Percentiles rank a stretch among this genome's conserved stretches.
Evolutionary conservation across 2,329 filamentous ascomycete genomes (phyloP).

Genomic region (Clonostachys byssicola): DNA sequence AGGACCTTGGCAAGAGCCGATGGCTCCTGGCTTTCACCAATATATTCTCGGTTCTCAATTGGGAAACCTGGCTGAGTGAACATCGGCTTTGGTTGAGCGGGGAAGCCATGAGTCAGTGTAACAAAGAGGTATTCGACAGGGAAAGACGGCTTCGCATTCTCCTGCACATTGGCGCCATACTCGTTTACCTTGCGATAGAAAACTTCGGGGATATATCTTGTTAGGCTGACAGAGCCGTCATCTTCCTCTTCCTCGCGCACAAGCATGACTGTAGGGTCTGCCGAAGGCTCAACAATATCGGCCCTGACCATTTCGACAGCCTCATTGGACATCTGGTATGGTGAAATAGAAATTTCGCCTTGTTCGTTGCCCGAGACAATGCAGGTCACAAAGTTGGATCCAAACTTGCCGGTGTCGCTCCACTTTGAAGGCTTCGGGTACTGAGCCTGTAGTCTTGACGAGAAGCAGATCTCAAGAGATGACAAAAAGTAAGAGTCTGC

Average conservation of each 20-base stretch:
- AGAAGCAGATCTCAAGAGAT: conserved; percentile 87
- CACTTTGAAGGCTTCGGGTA: conserved; percentile 91
- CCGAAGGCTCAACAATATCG: conserved; percentile 91
- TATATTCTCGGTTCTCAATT: conserved; percentile 83
- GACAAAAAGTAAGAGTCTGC: conserved; percentile 93
- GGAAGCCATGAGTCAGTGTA: conserved; percentile 94
- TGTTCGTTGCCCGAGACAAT: conserved; percentile 90
- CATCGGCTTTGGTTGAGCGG: conserved; percentile 69
- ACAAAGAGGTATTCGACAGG: conserved; percentile 95
- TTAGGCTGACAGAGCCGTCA: conserved; percentile 61
- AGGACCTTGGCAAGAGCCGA: conserved; percentile 65
- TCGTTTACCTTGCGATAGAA: conserved; percentile 96
- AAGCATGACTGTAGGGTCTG: conserved; percentile 89
- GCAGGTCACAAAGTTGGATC: conserved; percentile 96
- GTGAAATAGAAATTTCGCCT: conserved; percentile 81
- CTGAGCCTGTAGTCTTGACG: conserved; percentile 80
- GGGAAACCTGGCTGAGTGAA: conserved; percentile 77
- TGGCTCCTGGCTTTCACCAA: conserved; percentile 83
- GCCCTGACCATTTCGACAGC: conserved; percentile 96
- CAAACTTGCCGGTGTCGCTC: conserved; percentile 92
- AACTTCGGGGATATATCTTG: conserved; percentile 92
- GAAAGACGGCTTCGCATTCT: conserved; percentile 94
- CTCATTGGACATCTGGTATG: conserved; percentile 93
- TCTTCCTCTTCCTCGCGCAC: conserved; percentile 90
- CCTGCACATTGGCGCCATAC: conserved; percentile 92